phyloP scores from a whole-genome alignment of 164 flowering plant species.

The Liquidambar formosana region DNA sequence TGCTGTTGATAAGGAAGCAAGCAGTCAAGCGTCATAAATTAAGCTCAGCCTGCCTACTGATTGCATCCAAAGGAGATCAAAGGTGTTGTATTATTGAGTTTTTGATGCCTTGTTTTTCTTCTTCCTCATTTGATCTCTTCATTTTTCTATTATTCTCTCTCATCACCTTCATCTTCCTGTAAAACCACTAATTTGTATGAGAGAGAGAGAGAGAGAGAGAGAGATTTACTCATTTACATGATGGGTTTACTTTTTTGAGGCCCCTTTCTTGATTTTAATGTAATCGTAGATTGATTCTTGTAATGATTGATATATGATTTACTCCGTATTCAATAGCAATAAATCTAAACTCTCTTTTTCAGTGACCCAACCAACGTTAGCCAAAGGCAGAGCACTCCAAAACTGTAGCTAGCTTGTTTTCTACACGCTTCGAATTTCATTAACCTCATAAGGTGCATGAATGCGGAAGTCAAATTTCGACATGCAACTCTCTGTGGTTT shows the following conservation, averaged over 20 bases:
- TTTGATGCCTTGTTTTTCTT: too few relatives aligned
- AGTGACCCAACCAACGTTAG: neutral
- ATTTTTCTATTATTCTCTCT: neutral
- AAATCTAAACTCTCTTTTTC: neutral
- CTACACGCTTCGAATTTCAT: too few relatives aligned
- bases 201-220: neutral
- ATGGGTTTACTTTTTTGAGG: constrained; percentile 1
- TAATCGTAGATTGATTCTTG: constrained; percentile 1
- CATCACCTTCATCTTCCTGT: neutral
- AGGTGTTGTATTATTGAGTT: too few relatives aligned
- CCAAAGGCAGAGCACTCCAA: neutral
- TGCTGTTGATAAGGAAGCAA: constrained; percentile 52
- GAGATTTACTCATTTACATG: neutral
- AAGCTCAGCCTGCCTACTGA: too few relatives aligned
- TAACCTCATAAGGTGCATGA: too few relatives aligned
- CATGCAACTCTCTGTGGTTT: too few relatives aligned
- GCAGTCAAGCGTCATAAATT: constrained; percentile 14
- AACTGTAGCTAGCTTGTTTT: neutral
- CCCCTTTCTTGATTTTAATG: neutral
- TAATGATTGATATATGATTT: neutral
- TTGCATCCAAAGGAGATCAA: too few relatives aligned
- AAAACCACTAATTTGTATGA: neutral
- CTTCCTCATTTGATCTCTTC: too few relatives aligned
- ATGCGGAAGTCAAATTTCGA: too few relatives aligned
- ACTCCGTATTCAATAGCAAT: neutral